Base-by-base conservation (phyloP, 2,329 filamentous ascomycete genomes). In the Acrodontium crateriforme region DNA sequence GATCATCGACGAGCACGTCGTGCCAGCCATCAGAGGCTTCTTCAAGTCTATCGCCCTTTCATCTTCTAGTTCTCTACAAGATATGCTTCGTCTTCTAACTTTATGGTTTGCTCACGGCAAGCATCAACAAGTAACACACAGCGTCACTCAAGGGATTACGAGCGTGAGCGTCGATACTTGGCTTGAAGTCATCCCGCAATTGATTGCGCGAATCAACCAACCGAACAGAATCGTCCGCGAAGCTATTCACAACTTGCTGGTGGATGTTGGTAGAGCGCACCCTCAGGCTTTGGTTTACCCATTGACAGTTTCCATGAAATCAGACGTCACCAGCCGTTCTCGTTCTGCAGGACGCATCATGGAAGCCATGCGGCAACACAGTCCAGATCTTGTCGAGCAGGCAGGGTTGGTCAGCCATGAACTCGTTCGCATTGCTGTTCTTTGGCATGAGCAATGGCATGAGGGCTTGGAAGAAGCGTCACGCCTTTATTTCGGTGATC, bases 371-470 rank as follows among this genome's bases (percentile, higher is more conserved):
- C 78, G 85, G 20, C 79, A 87, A 42, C 91, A 99, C 52, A 95
- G 85, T 49, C 76, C 83, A 12, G 78, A 74, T 44, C 69, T 99
- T 18, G 89, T 98, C 6, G 82, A 94, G 40, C 89, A 99, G 55
- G 89, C 89, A 18, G 87, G 93, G 50, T 67, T 85, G 25, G 85
- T 99, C 41, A 95, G 87, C 52, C 80, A 89, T 47, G 91, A 99
- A 53, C 71, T 99, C 31, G 95, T 99, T 48, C 76, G 89, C 28
- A 91, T 98, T 34, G 89, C 89, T 10, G 87, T 98, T 2, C 58
- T 98, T 14, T 98, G 91, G 91, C 89, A 99, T 49, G 89, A 99
- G 49, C 79, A 92, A 40, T 99, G 89, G 89, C 89, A 98, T 42
- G 91, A 99, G 55, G 91, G 81, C 16, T 66, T 99, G 10, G 89